A percentile compares a stretch with the other conserved stretches of the same genome.
Evolutionary conservation across 345 rosid species (phyloP).

Genomic region (Citrus mangshanensis): DNA sequence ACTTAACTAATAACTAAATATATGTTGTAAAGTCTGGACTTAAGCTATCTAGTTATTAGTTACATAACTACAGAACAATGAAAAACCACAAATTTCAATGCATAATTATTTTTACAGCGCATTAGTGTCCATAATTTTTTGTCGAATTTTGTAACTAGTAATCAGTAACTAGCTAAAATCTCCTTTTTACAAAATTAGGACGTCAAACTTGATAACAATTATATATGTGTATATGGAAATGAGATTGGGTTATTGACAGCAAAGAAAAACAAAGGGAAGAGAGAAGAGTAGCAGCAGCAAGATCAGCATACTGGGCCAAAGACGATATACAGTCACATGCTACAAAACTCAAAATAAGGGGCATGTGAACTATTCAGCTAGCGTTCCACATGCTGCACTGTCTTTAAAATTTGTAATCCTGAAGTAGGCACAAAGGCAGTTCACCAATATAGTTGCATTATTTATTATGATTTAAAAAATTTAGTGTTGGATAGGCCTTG

Average conservation of each 20-base stretch:
- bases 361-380: not conserved
- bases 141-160: too few relatives aligned
- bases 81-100: not conserved
- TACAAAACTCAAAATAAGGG: not conserved
- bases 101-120: not conserved
- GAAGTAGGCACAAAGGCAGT: not conserved
- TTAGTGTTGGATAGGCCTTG: not conserved
- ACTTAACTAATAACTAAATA: too few relatives aligned
- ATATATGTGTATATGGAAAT: not conserved
- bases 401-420: slow-evolving; percentile 9
- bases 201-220: not conserved
- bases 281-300: not conserved
- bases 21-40: too few relatives aligned
- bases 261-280: not conserved
- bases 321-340: slow-evolving; percentile 4
- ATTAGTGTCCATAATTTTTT: not conserved
- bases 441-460: slow-evolving; percentile 4
- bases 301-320: slow-evolving; percentile 6
- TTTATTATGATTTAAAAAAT: not conserved
- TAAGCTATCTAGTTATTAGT: too few relatives aligned
- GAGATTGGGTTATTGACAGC: not conserved
- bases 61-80: too few relatives aligned
- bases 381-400: slow-evolving; percentile 19
- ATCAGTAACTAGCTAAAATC: too few relatives aligned
- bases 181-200: not conserved